Conservation (phyloP, 441 rosid genomes). For the Adansonia gregorii region DNA sequence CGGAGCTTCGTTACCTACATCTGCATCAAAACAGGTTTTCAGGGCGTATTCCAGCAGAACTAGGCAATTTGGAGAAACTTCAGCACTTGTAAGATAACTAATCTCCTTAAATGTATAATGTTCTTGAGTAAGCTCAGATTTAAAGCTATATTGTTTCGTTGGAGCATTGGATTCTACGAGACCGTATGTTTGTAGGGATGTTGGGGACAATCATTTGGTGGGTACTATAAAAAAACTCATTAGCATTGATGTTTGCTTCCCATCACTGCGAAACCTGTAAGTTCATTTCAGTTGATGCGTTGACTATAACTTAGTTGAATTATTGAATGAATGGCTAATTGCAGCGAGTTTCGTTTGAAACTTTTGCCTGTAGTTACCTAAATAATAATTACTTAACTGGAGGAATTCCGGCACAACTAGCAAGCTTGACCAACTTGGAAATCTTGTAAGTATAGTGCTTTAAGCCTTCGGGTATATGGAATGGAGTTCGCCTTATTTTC, state of each 20-base stretch:
- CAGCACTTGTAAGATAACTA: constrained; percentile 66
- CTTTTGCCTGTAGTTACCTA: constrained; percentile 57
- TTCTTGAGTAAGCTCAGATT: neutral
- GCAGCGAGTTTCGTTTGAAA: neutral
- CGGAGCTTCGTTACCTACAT: constrained; percentile 84
- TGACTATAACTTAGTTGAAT: neutral
- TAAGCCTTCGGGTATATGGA: neutral
- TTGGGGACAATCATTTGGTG: constrained; percentile 83
- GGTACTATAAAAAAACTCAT: constrained; percentile 82
- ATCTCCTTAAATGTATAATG: constrained; percentile 13
- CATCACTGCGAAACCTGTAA: constrained; percentile 85
- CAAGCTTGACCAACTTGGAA: constrained; percentile 78
- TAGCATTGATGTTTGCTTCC: constrained; percentile 73
- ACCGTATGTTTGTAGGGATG: constrained; percentile 58
- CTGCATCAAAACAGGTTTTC: constrained; percentile 88
- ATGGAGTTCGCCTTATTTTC: neutral
- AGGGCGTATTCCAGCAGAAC: constrained; percentile 84
- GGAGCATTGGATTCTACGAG: constrained; percentile 5
- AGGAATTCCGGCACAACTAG: constrained; percentile 73
- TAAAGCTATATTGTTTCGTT: neutral
- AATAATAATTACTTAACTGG: constrained; percentile 87
- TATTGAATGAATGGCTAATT: constrained; percentile 13
- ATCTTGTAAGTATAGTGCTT: constrained; percentile 61
- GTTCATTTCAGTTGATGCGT: constrained; percentile 28
- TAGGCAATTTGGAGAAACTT: constrained; percentile 78